Percentiles rank a stretch among this genome's conserved stretches.
phyloP scores from a whole-genome alignment of 345 rosid species.

The Pugionium dolabratum region DNA sequence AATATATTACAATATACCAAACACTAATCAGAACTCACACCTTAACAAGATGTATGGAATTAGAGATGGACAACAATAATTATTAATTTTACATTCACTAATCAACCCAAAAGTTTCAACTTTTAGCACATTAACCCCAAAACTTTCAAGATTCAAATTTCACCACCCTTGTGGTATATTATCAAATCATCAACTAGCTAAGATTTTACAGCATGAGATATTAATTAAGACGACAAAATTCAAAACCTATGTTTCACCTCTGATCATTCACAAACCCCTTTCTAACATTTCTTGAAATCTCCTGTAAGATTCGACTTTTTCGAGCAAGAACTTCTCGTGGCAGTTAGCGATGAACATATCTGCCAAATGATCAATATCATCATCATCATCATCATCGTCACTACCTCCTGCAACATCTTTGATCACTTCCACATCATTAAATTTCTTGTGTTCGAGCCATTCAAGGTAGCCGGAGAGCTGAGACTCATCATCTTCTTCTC shows the following conservation, averaged over 20 bases:
- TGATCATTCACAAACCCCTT: constrained; percentile 65
- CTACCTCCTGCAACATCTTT: constrained; percentile 9
- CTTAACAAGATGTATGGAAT: constrained; percentile 29
- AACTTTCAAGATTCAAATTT: constrained; percentile 29
- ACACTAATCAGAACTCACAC: constrained; percentile 32
- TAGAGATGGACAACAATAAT: constrained; percentile 15
- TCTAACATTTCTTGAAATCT: constrained; percentile 93
- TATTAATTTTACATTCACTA: constrained; percentile 32
- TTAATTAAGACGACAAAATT: constrained; percentile 20
- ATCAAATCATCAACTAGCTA: constrained; percentile 27
- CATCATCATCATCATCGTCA: constrained; percentile 9
- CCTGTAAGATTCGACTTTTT: constrained; percentile 93
- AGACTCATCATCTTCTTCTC: constrained; percentile 36
- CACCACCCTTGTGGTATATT: constrained; percentile 27
- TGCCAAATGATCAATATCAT: constrained; percentile 80
- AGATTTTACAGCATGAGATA: constrained; percentile 35
- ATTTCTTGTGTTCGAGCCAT: constrained; percentile 74
- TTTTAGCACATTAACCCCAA: constrained; percentile 28
- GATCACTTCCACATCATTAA: constrained; percentile 23
- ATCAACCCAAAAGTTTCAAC: constrained; percentile 33
- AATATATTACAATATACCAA: constrained; percentile 11
- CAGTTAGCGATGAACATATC: constrained; percentile 81
- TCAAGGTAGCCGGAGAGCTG: constrained; percentile 72
- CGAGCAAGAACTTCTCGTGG: constrained; percentile 85
- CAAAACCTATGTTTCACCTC: constrained; percentile 34